A percentile compares a stretch with the other conserved stretches of the same genome.
Conservation (phyloP, 768 basidiomycete species). For the Porphyrellus cyaneotinctus region DNA sequence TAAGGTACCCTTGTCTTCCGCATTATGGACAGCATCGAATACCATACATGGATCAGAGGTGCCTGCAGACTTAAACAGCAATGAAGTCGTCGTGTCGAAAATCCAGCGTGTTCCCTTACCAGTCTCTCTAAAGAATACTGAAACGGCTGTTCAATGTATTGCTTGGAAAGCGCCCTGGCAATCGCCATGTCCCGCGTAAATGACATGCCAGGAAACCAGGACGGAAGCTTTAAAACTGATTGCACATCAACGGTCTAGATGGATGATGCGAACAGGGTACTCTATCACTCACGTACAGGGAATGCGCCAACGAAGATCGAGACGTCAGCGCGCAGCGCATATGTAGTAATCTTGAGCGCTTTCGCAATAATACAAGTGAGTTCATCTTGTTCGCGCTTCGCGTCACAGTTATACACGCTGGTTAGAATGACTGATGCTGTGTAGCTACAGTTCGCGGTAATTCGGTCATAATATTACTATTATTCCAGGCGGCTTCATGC, state of each 20-base stretch:
- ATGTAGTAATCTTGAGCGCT: constrained; percentile 1
- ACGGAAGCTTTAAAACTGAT: constrained; percentile 20
- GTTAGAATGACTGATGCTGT: constrained; percentile 20
- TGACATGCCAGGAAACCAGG: constrained; percentile 24
- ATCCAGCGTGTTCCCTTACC: constrained; percentile 1
- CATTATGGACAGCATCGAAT: constrained; percentile 13
- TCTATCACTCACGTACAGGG: constrained; percentile 12
- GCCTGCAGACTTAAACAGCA: constrained; percentile 2
- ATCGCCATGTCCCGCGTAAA: constrained; percentile 21
- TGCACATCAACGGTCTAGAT: background rate
- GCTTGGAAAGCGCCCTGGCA: constrained; percentile 11
- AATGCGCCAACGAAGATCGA: constrained; percentile 18
- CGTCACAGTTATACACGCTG: constrained; percentile 19
- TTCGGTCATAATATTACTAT: background rate
- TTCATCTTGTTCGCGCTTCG: constrained; percentile 10
- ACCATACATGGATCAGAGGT: constrained; percentile 16
- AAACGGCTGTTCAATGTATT: constrained; percentile 17
- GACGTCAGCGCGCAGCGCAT: constrained; percentile 17
- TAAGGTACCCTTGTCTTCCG: constrained; percentile 5
- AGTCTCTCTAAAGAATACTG: constrained; percentile 14
- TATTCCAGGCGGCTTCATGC: too few species aligned
- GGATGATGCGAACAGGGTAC: too few species aligned
- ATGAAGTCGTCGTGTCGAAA: background rate
- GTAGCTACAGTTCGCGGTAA: constrained; percentile 5
- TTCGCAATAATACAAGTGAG: constrained; percentile 9